These are phyloP conservation scores for Silybum marianum DNA, from an alignment of 129 eudicot species.

Conservation along the genomic window DNA sequence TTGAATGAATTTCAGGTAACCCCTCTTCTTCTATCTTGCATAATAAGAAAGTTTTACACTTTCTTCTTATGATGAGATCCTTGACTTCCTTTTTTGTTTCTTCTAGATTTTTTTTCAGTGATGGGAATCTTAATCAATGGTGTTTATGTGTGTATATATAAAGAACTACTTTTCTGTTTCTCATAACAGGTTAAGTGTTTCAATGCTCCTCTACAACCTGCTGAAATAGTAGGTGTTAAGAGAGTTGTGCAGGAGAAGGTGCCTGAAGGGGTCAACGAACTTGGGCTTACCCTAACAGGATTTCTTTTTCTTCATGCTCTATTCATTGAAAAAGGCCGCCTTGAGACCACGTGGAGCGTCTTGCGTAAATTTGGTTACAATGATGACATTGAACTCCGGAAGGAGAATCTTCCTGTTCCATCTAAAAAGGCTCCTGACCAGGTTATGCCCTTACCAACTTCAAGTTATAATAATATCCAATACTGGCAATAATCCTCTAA, in stretches of 20 bases:
- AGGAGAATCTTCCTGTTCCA: conserved; percentile 62
- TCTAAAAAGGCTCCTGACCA: conserved; percentile 79
- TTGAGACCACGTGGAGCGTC: conserved; percentile 91
- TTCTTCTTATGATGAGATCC: conserved; percentile 17
- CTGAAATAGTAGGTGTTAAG: conserved; percentile 92
- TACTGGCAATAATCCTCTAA: conserved; percentile 10
- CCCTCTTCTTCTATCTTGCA: conserved; percentile 10
- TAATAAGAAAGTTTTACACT: conserved; percentile 4
- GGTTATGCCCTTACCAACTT: conserved; percentile 41
- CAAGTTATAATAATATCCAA: neutral
- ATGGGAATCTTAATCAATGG: conserved; percentile 6
- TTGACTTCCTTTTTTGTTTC: conserved; percentile 2
- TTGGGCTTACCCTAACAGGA: conserved; percentile 92
- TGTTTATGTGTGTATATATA: conserved; percentile 9
- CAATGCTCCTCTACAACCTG: conserved; percentile 97
- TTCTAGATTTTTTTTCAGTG: conserved; percentile 1
- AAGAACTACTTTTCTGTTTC: conserved; percentile 17
- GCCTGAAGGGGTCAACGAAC: conserved; percentile 85
- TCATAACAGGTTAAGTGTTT: conserved; percentile 82
- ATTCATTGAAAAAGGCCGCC: conserved; percentile 93
- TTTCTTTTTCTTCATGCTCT: conserved; percentile 96
- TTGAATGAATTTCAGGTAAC: conserved; percentile 89
- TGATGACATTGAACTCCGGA: conserved; percentile 77
- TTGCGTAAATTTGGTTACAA: conserved; percentile 88
- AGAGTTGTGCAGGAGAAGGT: conserved; percentile 94